phyloP scores from a whole-genome alignment of 768 basidiomycete genomes.

The Suillus spraguei region DNA sequence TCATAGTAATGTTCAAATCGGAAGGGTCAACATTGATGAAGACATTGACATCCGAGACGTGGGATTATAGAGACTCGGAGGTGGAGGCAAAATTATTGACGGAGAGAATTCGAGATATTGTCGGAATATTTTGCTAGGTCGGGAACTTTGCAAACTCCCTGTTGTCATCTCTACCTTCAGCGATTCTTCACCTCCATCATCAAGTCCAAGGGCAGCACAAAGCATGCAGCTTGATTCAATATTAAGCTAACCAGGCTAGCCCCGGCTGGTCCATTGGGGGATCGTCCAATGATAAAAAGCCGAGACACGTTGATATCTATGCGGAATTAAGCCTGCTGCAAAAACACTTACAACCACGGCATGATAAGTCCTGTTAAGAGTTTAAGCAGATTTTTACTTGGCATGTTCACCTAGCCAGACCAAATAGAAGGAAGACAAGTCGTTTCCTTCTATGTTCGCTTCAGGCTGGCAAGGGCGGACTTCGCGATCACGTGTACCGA shows the following conservation, averaged over 20 bases:
- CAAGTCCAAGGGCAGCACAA: constrained; percentile 7
- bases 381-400: background rate
- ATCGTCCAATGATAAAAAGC: background rate
- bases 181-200: constrained; percentile 10
- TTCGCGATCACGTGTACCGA: constrained; percentile 32
- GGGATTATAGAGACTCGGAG: background rate
- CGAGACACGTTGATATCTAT: background rate
- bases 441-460: background rate
- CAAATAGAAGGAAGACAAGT: too few species aligned
- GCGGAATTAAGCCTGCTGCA: background rate
- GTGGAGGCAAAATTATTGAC: background rate
- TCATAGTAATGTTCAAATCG: background rate
- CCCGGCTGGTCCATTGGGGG: background rate
- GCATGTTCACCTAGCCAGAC: background rate
- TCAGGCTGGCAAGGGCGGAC: background rate
- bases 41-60: background rate
- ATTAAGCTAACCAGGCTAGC: background rate
- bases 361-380: background rate
- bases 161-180: background rate
- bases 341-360: background rate
- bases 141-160: background rate
- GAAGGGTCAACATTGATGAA: background rate
- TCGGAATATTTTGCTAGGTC: background rate
- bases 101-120: background rate
- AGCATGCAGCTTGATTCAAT: background rate